Evolutionary conservation across 2,329 filamentous ascomycete genomes (phyloP), one percentile per base, ranked within the genome.

Genomic region (Diaporthe humulicola): DNA sequence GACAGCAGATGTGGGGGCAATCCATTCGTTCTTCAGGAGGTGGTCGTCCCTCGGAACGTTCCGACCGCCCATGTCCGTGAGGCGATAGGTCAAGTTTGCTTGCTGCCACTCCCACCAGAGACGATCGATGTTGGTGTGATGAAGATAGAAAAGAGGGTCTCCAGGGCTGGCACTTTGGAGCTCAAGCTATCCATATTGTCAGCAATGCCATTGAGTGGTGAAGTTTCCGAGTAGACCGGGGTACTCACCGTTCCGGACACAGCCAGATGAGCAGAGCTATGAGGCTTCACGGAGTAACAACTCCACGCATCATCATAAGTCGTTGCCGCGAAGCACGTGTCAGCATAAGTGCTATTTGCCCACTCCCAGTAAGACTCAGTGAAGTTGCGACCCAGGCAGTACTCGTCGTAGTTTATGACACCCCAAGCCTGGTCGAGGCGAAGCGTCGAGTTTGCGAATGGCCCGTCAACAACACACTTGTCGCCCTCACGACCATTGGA

Each of bases 121-220:
- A 19, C 74, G 78, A 52, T 82, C 81, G 5, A 82, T 56, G 57
- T 78, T 81, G 9, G 77, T 76, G 67, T 82, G 81, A 58, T 82
- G 81, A 3, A 82, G 75, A 56, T 79, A 82, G 72, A 82, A 82
- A 12, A 82, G 30, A 0, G 81, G 81, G 69, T 82, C 81, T 87
- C 88, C 28, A 1, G 80, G 78, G 70, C 70, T 73, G 60, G 70
- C 73, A 25, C 73, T 77, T 25, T 75, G 66, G 22, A 79, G 76
- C 22, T 61, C 40, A 73, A 79, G 77, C 74, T 75, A 45, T 2
- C 33, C 25, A 19, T 25, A 48, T 36, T 1, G 58, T 74, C 10
- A 72, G 52, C 5, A 36, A 15, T 30, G n/a, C n/a, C 33, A 14
- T 10, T 7, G 6, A n/a, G 14, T 5, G 17, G 8, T 17, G n/a